Percentiles rank a stretch among this genome's conserved stretches.
phyloP scores from a whole-genome alignment of 2,329 filamentous ascomycete species.

The Sclerotiophoma versabilis region DNA sequence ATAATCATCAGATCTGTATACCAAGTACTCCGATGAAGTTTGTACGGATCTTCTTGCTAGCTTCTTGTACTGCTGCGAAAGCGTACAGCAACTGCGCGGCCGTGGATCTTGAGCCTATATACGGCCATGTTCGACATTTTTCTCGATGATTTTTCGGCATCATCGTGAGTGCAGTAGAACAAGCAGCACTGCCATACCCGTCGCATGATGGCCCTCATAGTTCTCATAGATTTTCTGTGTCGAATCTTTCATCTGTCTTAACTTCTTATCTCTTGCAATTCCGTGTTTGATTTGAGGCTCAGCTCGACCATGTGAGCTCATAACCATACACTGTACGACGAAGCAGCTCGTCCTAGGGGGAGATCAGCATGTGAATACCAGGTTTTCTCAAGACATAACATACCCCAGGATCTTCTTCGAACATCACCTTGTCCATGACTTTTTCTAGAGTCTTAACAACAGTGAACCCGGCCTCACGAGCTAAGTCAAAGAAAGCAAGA shows the following conservation, averaged over 20 bases:
- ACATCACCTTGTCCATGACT: slow-evolving; percentile 84
- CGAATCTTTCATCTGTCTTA: not conserved
- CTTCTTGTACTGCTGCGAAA: too few species aligned
- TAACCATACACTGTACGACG: slow-evolving; percentile 86
- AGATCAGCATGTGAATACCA: not conserved
- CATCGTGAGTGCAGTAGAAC: too few species aligned
- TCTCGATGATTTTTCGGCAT: too few species aligned
- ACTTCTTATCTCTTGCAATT: too few species aligned
- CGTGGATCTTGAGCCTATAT: too few species aligned
- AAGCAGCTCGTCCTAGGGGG: slow-evolving; percentile 71
- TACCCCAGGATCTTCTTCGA: slow-evolving; percentile 83
- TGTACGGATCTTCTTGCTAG: too few species aligned
- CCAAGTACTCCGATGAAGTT: too few species aligned
- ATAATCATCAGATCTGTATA: not conserved
- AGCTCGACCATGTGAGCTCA: slow-evolving; percentile 67
- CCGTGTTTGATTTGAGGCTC: not conserved
- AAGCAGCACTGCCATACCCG: too few species aligned
- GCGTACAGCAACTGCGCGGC: too few species aligned
- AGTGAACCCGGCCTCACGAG: slow-evolving; percentile 71
- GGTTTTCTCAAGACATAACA: slow-evolving; percentile 32
- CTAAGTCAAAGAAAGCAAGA: slow-evolving; percentile 83
- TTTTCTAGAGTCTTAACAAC: slow-evolving; percentile 84
- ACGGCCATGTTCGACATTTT: too few species aligned
- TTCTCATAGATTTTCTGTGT: too few species aligned
- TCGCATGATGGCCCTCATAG: too few species aligned